phyloP scores from a whole-genome alignment of 2,329 filamentous ascomycete genomes.

The Dactylellina cionopaga region DNA sequence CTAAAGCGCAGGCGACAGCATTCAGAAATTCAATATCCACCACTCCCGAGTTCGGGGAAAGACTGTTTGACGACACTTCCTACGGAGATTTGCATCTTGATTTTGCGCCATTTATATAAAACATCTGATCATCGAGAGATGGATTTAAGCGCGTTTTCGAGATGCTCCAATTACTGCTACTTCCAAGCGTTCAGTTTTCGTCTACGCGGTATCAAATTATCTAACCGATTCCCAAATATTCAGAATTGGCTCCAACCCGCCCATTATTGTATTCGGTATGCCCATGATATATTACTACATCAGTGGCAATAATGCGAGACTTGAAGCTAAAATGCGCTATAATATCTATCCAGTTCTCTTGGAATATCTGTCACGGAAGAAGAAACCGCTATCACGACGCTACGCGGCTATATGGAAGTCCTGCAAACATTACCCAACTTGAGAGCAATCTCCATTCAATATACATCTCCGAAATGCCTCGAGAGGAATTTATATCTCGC shows the following conservation, averaged over 20 bases:
- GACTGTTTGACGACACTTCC: not conserved
- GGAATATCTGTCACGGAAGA: too few relatives aligned
- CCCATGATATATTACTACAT: not conserved
- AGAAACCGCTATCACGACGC: too few relatives aligned
- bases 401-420: too few relatives aligned
- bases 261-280: not conserved
- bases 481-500: slow-evolving; percentile 8
- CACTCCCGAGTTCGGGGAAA: not conserved
- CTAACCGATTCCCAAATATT: too few relatives aligned
- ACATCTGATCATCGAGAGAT: too few relatives aligned
- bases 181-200: slow-evolving; percentile 1
- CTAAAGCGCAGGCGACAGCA: too few relatives aligned
- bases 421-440: not conserved
- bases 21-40: too few relatives aligned
- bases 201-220: not conserved
- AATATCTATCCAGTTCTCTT: too few relatives aligned
- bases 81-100: not conserved
- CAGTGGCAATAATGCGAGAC: too few relatives aligned
- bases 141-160: not conserved
- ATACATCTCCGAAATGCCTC: not conserved
- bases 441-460: not conserved
- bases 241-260: not conserved
- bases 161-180: slow-evolving; percentile 5
- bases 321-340: too few relatives aligned
- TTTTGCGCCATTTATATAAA: not conserved